Evolutionary conservation across 345 rosid species (phyloP).

Genomic region (Hypericum androsaemum): DNA sequence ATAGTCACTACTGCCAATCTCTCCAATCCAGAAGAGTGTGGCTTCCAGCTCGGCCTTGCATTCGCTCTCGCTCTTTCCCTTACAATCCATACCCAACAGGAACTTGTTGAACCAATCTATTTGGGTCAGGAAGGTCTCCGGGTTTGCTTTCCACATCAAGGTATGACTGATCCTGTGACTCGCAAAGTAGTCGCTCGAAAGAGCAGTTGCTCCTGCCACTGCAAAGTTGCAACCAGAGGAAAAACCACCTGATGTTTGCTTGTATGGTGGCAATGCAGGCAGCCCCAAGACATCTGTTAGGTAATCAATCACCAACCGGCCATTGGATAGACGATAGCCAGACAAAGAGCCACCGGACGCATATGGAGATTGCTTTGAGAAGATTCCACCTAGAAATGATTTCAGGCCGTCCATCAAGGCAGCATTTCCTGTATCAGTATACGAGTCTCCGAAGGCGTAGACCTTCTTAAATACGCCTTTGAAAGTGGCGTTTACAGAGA

Average conservation of each 20-base stretch:
- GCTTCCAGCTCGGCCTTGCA: slow-evolving; percentile 10
- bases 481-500: background rate
- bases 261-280: slow-evolving; percentile 22
- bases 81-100: background rate
- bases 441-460: slow-evolving; percentile 41
- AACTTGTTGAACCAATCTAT: slow-evolving; percentile 32
- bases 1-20: slow-evolving; percentile 32
- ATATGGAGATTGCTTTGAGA: background rate
- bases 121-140: slow-evolving; percentile 19
- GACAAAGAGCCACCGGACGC: background rate
- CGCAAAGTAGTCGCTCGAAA: slow-evolving; percentile 13
- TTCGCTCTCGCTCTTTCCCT: slow-evolving; percentile 2
- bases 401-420: slow-evolving; percentile 15
- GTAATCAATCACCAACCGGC: slow-evolving; percentile 32
- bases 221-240: slow-evolving; percentile 31
- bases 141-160: slow-evolving; percentile 22
- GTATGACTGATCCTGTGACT: background rate
- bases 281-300: slow-evolving; percentile 21
- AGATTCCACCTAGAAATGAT: slow-evolving; percentile 5
- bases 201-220: slow-evolving; percentile 29
- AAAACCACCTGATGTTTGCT: slow-evolving; percentile 12
- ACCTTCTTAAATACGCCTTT: slow-evolving; percentile 17
- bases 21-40: slow-evolving; percentile 38
- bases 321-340: slow-evolving; percentile 17
- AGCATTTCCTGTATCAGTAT: slow-evolving; percentile 39